Base-by-base conservation (phyloP, 2,329 filamentous ascomycete species). In the Coniochaeta ligniaria region DNA sequence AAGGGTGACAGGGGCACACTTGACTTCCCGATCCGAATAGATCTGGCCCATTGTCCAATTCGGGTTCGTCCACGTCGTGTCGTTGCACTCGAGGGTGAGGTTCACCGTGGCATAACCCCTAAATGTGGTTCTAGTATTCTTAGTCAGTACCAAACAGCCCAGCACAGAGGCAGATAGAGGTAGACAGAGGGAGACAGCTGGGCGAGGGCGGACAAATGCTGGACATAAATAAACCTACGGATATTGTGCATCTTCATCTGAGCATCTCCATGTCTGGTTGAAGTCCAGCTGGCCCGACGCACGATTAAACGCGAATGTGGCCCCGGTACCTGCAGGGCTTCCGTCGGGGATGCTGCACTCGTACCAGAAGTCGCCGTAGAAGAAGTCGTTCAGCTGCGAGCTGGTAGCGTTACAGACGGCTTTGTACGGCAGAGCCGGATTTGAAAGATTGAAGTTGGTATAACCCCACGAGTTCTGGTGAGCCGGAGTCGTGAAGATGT, bases 211-310 rank as follows among this genome's bases (percentile, higher is more conserved):
- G 28, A 54, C 17, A 8, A 38, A 58, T 16, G 43, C 28, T 52
- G 38, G 26, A 14, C 11, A n/a, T n/a, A n/a, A n/a, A n/a, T n/a
- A 31, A 35, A 70, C 72, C 68, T 63, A 76, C 73, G 75, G 74
- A 55, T 70, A 75, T 61, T 70, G 45, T 0, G 73, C 70, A 61
- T 80, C 76, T 16, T 62, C 35, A 33, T 77, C 75, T 52, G 65
- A 64, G 69, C 81, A 83, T 9, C 63, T 65, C 80, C 81, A 83
- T 3, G 73, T 77, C 72, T 83, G 80, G 69, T 79, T 79, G 63
- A 83, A 62, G 36, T 68, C 64, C 57, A 83, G 67, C 59, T 69
- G 62, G 7, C 69, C 67, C 31, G 65, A 65, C 4, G 76, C 70
- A 14, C 72, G 67, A 67, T 67, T 74, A 64, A 75, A 83, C 59